Percentiles rank a stretch among this genome's conserved stretches.
Conservation (phyloP, 2,329 filamentous ascomycete genomes). For the Fusarium sublunatum region DNA sequence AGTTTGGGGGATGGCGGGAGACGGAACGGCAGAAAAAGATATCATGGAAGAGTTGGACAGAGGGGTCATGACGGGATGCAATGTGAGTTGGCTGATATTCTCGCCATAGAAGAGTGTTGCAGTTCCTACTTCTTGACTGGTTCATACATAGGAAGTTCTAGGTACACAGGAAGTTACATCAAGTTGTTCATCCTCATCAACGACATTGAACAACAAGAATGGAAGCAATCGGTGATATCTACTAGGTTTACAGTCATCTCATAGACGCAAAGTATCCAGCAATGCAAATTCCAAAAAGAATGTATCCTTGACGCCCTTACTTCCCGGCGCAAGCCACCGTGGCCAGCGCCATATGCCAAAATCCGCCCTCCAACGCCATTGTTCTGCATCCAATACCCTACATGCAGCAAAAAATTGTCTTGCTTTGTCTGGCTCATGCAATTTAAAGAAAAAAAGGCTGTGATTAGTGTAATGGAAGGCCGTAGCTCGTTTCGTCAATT, state of each 20-base stretch:
- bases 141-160: background rate
- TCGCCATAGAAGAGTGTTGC: background rate
- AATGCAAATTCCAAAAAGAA: constrained; percentile 8
- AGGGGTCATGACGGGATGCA: constrained; percentile 2
- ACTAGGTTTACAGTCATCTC: constrained; percentile 13
- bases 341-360: constrained; percentile 8
- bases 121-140: background rate
- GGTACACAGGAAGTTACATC: background rate
- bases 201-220: constrained; percentile 1
- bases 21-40: constrained; percentile 4
- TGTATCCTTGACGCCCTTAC: constrained; percentile 4
- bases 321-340: constrained; percentile 9
- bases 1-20: constrained; percentile 46
- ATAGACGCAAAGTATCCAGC: constrained; percentile 18
- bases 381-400: constrained; percentile 31
- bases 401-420: constrained; percentile 8
- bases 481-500: constrained; percentile 20
- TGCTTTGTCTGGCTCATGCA: constrained; percentile 1
- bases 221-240: constrained; percentile 16
- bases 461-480: constrained; percentile 10
- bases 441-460: constrained; percentile 3
- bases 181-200: background rate
- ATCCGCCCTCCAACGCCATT: constrained; percentile 30
- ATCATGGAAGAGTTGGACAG: constrained; percentile 39
- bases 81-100: background rate